Percentiles rank a stretch among this genome's conserved stretches.
Evolutionary conservation across 306 rosid genomes (phyloP).

Genomic region (Rosa chinensis): DNA sequence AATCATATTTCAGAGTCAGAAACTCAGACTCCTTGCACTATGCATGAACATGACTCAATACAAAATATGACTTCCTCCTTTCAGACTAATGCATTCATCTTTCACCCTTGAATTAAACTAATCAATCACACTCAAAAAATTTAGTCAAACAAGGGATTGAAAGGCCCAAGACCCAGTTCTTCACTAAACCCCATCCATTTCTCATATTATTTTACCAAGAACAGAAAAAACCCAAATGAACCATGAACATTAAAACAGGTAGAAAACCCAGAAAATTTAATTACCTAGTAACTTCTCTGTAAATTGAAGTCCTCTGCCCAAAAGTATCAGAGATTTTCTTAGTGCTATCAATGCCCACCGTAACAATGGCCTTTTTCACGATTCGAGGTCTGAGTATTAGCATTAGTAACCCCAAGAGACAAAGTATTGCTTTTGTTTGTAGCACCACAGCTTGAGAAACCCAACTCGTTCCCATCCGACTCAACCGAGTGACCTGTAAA

Average conservation of each 20-base stretch:
- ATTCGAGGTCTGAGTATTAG: neutral
- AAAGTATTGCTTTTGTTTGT: constrained; percentile 29
- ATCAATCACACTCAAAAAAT: neutral
- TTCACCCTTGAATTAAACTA: neutral
- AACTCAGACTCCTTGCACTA: neutral
- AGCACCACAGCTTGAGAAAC: constrained; percentile 33
- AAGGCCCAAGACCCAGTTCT: neutral
- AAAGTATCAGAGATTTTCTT: constrained; percentile 83
- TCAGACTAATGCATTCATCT: too few relatives aligned
- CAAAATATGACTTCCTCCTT: too few relatives aligned
- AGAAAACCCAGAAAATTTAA: too few relatives aligned
- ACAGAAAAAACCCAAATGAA: neutral
- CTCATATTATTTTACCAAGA: neutral
- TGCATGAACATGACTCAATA: neutral
- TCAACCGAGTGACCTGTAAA: too few relatives aligned
- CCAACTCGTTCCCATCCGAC: too few relatives aligned
- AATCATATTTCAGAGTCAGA: neutral
- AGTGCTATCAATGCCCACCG: constrained; percentile 38
- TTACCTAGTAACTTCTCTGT: constrained; percentile 97
- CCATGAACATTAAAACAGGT: neutral
- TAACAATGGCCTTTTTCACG: constrained; percentile 40
- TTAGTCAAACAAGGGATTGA: neutral
- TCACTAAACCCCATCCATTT: neutral
- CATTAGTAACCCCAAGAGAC: constrained; percentile 48
- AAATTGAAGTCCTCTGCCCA: constrained; percentile 95